A percentile compares a stretch with the other conserved stretches of the same genome.
Conservation (phyloP, 31 red algal species). For the Odonthalia washingtoniensis region DNA sequence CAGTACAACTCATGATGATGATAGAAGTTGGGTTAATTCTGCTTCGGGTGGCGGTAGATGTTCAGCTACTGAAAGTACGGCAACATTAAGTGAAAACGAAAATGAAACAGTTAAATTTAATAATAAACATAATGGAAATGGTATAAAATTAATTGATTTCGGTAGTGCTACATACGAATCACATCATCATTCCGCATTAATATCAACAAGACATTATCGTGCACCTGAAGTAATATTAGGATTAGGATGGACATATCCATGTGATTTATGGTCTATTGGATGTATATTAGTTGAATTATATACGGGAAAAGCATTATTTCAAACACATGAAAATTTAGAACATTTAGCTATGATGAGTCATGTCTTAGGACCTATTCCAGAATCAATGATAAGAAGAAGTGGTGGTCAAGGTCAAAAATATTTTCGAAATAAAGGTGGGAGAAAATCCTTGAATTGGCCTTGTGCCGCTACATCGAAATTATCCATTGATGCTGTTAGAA, state of each 20-base stretch:
- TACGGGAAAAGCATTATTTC: constrained; percentile 91
- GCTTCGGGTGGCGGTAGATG: neutral
- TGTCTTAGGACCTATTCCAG: constrained; percentile 84
- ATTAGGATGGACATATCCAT: constrained; percentile 85
- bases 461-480: constrained; percentile 68
- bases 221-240: constrained; percentile 98
- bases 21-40: neutral
- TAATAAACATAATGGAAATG: constrained; percentile 19
- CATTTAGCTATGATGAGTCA: constrained; percentile 90
- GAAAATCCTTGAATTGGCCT: constrained; percentile 74
- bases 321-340: constrained; percentile 89
- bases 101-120: too few species aligned
- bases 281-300: constrained; percentile 97
- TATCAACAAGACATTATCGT: constrained; percentile 96
- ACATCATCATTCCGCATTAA: constrained; percentile 90
- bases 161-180: constrained; percentile 93
- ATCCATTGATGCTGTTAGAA: constrained; percentile 57
- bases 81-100: too few species aligned
- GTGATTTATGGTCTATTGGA: constrained; percentile 96
- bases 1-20: neutral
- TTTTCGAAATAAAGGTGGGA: constrained; percentile 65
- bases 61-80: neutral
- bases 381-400: constrained; percentile 76
- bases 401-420: constrained; percentile 66
- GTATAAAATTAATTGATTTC: constrained; percentile 98